Conservation (phyloP, 2,329 filamentous ascomycete genomes). For the Pezicula carpinea region DNA sequence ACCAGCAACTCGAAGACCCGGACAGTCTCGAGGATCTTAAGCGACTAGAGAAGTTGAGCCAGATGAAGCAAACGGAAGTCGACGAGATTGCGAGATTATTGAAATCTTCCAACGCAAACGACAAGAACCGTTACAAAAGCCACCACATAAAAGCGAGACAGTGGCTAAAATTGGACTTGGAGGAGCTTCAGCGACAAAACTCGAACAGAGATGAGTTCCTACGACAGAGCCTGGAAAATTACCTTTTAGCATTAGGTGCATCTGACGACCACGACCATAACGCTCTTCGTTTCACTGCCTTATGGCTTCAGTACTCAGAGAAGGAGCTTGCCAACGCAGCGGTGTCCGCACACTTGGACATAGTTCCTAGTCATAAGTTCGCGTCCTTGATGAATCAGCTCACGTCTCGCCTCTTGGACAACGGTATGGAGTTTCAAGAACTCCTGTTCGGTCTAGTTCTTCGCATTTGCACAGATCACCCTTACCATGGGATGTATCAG, state of each 20-base stretch:
- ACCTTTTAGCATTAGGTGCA: slow-evolving; percentile 76
- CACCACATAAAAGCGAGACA: slow-evolving; percentile 70
- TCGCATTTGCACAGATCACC: slow-evolving; percentile 86
- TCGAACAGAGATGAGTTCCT: slow-evolving; percentile 77
- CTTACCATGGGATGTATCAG: slow-evolving; percentile 96
- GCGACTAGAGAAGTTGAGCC: slow-evolving; percentile 71
- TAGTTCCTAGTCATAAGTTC: slow-evolving; percentile 88
- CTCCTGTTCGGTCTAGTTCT: slow-evolving; percentile 70
- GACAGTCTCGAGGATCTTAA: slow-evolving; percentile 81
- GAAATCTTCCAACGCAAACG: slow-evolving; percentile 40
- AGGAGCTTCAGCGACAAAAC: slow-evolving; percentile 76
- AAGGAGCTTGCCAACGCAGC: slow-evolving; percentile 72
- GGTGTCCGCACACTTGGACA: slow-evolving; percentile 62
- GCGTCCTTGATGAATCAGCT: slow-evolving; percentile 92
- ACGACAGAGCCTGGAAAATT: slow-evolving; percentile 88
- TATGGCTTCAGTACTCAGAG: slow-evolving; percentile 89
- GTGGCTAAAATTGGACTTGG: slow-evolving; percentile 87
- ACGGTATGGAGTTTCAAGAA: slow-evolving; percentile 66
- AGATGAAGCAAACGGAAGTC: slow-evolving; percentile 79
- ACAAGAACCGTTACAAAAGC: slow-evolving; percentile 51
- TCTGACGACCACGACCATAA: slow-evolving; percentile 89
- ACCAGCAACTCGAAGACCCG: slow-evolving; percentile 84
- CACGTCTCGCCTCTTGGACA: slow-evolving; percentile 81
- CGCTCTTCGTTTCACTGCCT: slow-evolving; percentile 82
- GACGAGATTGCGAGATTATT: slow-evolving; percentile 61